Evolutionary conservation across 768 basidiomycete genomes (phyloP).

Genomic region (Cyclocybe aegerita): DNA sequence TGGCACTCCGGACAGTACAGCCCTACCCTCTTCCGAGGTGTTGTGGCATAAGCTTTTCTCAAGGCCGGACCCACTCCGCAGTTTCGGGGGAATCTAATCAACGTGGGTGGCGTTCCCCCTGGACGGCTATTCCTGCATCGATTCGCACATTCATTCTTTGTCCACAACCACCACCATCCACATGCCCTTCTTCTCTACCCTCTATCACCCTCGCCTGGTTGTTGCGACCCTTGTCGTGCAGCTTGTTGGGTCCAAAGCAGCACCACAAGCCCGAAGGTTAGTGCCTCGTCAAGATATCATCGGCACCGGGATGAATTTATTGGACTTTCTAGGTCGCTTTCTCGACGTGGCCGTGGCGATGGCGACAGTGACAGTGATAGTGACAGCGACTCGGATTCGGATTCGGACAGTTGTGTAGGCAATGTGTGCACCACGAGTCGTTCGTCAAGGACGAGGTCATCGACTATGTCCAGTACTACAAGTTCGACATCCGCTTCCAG

Average conservation of each 20-base stretch:
- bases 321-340: background rate
- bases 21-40: too few species aligned
- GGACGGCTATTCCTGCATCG: background rate
- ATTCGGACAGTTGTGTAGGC: background rate
- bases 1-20: too few species aligned
- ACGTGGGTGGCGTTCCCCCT: too few species aligned
- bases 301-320: too few species aligned
- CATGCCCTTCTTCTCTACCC: slow-evolving; percentile 6
- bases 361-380: background rate
- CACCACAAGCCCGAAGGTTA: background rate
- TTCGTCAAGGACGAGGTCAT: background rate
- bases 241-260: slow-evolving; percentile 7
- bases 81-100: too few species aligned
- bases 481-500: background rate
- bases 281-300: too few species aligned
- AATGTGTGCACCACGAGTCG: background rate
- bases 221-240: slow-evolving; percentile 19
- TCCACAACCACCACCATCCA: background rate
- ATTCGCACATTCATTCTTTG: slow-evolving; percentile 4
- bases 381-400: background rate
- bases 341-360: slow-evolving; percentile 1
- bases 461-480: background rate
- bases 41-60: too few species aligned
- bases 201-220: slow-evolving; percentile 14
- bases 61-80: too few species aligned